phyloP scores from a whole-genome alignment of 371 early-diverging fungal genomes.

The Circinella umbellata region DNA sequence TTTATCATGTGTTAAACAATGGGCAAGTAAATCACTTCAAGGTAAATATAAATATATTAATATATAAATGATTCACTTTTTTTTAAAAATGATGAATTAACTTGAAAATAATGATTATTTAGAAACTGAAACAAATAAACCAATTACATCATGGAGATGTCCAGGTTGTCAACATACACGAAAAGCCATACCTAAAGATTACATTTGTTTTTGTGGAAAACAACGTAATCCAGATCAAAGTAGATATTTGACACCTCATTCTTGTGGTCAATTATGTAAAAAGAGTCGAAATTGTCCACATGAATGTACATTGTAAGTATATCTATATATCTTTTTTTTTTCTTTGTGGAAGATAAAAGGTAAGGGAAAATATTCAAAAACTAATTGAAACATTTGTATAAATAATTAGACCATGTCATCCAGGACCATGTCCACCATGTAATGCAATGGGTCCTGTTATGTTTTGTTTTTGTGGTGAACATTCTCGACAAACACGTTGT shows the following conservation, averaged over 20 bases:
- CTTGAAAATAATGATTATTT: too few species aligned
- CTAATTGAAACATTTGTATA: background rate
- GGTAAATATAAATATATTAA: constrained; percentile 33
- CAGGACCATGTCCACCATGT: constrained; percentile 95
- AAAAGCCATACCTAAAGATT: constrained; percentile 68
- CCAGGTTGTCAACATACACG: constrained; percentile 91
- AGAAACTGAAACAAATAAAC: constrained; percentile 40
- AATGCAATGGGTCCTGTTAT: constrained; percentile 75
- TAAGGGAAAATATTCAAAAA: background rate
- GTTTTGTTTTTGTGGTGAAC: constrained; percentile 84
- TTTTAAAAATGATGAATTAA: too few species aligned
- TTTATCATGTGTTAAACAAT: constrained; percentile 75
- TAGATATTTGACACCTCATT: constrained; percentile 79
- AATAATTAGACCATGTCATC: constrained; percentile 78
- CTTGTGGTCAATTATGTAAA: constrained; percentile 82
- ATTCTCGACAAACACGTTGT: constrained; percentile 67
- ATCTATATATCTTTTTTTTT: background rate
- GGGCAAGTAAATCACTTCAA: constrained; percentile 71
- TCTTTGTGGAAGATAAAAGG: too few species aligned
- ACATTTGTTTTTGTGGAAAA: constrained; percentile 90
- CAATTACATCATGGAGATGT: constrained; percentile 78
- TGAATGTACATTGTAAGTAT: constrained; percentile 65
- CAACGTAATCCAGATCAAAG: constrained; percentile 68
- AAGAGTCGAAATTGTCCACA: constrained; percentile 69
- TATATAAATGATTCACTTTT: too few species aligned